phyloP scores from a whole-genome alignment of 2,329 filamentous ascomycete genomes.

The Mollisiaceae sp. region DNA sequence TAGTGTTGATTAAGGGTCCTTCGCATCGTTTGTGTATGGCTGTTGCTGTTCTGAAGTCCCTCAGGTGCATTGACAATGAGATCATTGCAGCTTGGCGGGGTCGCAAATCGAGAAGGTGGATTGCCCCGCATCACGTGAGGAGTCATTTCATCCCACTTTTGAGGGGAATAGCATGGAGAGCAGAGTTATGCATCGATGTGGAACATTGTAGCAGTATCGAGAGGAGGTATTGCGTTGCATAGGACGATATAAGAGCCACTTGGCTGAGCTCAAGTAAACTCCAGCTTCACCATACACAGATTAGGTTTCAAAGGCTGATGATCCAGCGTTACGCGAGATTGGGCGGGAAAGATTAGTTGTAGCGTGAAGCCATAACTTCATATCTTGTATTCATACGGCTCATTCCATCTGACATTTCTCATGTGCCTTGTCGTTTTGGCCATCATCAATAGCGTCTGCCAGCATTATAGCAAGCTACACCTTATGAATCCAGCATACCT shows the following conservation, averaged over 20 bases:
- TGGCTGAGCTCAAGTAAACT: neutral
- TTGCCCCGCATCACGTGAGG: neutral
- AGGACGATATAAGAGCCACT: neutral
- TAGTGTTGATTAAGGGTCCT: neutral
- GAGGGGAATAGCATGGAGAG: neutral
- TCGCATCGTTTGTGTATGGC: neutral
- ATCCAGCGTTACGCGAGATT: neutral
- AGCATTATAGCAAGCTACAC: conserved; percentile 3
- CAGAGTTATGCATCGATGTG: neutral
- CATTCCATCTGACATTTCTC: conserved; percentile 24
- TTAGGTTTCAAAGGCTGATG: neutral
- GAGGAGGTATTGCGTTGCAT: neutral
- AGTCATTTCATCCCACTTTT: neutral
- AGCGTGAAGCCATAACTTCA: conserved; percentile 35
- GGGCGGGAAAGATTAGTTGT: neutral
- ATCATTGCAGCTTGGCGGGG: conserved; percentile 21
- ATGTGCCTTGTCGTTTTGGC: conserved; percentile 24
- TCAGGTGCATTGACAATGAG: conserved; percentile 15
- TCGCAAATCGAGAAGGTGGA: neutral
- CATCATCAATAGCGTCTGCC: neutral
- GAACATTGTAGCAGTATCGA: neutral
- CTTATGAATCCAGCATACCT: neutral
- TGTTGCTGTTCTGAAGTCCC: neutral
- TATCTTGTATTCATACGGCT: conserved; percentile 27
- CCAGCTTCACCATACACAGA: neutral